Percentiles rank a stretch among this genome's conserved stretches.
Conservation (phyloP, 2,329 filamentous ascomycete genomes). For the Tympanopsis confertula region DNA sequence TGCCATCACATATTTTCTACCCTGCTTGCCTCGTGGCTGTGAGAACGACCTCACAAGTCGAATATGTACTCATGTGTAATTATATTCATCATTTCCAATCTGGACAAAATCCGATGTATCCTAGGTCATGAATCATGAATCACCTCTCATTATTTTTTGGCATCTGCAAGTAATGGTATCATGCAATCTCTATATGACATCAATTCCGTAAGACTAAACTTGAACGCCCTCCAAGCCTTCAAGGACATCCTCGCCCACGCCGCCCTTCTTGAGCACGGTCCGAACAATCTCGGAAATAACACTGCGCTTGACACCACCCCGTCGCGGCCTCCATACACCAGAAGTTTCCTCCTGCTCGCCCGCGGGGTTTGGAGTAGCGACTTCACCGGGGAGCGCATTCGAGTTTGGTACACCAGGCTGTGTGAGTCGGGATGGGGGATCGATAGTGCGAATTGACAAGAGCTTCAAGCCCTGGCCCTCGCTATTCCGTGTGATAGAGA, state of each 20-base stretch:
- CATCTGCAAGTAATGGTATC: too few relatives aligned
- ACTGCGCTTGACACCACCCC: slow-evolving; percentile 69
- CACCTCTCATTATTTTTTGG: too few relatives aligned
- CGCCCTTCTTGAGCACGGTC: slow-evolving; percentile 63
- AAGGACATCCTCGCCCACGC: slow-evolving; percentile 77
- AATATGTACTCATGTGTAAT: too few relatives aligned
- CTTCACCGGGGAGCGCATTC: slow-evolving; percentile 42
- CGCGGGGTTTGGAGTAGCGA: slow-evolving; percentile 30
- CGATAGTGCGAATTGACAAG: slow-evolving; percentile 60
- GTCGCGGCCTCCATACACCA: slow-evolving; percentile 75
- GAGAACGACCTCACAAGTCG: too few relatives aligned
- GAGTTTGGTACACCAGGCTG: slow-evolving; percentile 55
- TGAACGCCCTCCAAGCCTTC: slow-evolving; percentile 70
- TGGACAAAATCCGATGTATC: too few relatives aligned
- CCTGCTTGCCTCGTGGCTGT: too few relatives aligned
- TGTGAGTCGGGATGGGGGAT: slow-evolving; percentile 63
- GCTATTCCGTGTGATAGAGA: slow-evolving; percentile 48
- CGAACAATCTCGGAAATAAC: slow-evolving; percentile 66
- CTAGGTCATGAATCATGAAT: too few relatives aligned
- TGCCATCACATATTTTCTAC: too few relatives aligned
- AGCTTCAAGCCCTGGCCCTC: slow-evolving; percentile 37
- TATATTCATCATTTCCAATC: too few relatives aligned
- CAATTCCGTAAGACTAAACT: slow-evolving; percentile 46
- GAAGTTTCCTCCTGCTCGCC: slow-evolving; percentile 21
- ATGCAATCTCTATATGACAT: too few relatives aligned